These are phyloP conservation scores for Picochlorum sp. DNA, from an alignment of 139 green algal species.

Conservation along the genomic window DNA sequence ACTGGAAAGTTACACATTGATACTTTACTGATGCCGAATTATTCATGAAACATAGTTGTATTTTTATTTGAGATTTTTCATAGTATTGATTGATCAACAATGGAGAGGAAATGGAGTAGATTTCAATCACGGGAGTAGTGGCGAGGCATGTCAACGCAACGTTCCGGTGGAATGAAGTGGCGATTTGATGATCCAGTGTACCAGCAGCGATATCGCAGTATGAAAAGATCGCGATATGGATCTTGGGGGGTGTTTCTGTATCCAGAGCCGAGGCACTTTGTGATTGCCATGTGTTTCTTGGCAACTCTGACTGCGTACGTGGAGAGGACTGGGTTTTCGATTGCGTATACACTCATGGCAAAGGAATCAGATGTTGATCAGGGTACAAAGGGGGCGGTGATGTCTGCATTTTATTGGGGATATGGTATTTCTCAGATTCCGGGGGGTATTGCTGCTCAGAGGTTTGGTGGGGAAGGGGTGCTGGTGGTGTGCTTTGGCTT, in stretches of 20 bases:
- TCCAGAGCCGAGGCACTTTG: conserved; percentile 45
- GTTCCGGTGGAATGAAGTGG: not conserved
- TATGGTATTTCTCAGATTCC: conserved; percentile 91
- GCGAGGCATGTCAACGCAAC: no score
- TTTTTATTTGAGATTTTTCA: no score
- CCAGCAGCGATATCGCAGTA: not conserved
- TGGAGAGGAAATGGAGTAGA: no score
- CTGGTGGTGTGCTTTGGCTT: conserved; percentile 70
- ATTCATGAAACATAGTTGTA: no score
- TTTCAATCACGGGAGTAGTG: no score
- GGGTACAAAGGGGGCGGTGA: conserved; percentile 65
- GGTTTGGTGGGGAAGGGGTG: conserved; percentile 73
- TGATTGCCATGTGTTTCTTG: conserved; percentile 72
- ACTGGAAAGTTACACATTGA: no score
- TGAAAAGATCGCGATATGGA: not conserved
- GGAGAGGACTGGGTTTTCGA: conserved; percentile 91
- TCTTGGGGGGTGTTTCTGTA: not conserved
- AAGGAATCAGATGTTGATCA: conserved; percentile 31
- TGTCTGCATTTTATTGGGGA: conserved; percentile 96
- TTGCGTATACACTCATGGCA: conserved; percentile 85
- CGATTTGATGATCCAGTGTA: not conserved
- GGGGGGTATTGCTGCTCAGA: conserved; percentile 84
- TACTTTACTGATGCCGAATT: no score
- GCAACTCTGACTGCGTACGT: conserved; percentile 84
- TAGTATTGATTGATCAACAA: no score